Conservation (phyloP, 208 protist genomes). For the Trypanosoma mega region DNA sequence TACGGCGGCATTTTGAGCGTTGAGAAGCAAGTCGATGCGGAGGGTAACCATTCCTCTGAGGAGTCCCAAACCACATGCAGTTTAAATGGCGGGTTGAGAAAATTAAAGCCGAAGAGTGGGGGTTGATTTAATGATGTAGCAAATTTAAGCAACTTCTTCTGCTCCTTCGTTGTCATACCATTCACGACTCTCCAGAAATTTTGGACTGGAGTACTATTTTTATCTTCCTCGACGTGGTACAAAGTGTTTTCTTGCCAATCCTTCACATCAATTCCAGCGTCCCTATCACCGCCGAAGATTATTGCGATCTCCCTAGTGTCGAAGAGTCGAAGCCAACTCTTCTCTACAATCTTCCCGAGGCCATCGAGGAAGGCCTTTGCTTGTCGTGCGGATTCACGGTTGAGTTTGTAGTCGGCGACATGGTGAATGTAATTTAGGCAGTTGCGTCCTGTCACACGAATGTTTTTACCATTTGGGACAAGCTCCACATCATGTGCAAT, state of each 20-base stretch:
- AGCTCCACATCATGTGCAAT: slow-evolving; percentile 77
- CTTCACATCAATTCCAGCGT: slow-evolving; percentile 76
- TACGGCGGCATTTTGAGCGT: slow-evolving; percentile 92
- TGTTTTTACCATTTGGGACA: slow-evolving; percentile 66
- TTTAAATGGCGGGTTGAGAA: slow-evolving; percentile 88
- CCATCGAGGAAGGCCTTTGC: slow-evolving; percentile 82
- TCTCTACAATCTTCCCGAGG: slow-evolving; percentile 64
- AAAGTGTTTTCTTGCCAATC: slow-evolving; percentile 87
- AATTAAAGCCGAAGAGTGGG: slow-evolving; percentile 92
- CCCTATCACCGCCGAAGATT: slow-evolving; percentile 77
- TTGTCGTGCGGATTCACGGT: slow-evolving; percentile 82
- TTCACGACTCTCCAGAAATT: slow-evolving; percentile 91
- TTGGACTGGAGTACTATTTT: slow-evolving; percentile 41
- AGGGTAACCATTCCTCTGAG: slow-evolving; percentile 76
- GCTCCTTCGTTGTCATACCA: slow-evolving; percentile 65
- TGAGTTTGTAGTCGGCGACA: slow-evolving; percentile 92
- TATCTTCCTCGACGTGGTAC: slow-evolving; percentile 76
- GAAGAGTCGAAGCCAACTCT: slow-evolving; percentile 77
- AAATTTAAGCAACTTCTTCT: slow-evolving; percentile 87
- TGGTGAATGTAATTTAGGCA: slow-evolving; percentile 92
- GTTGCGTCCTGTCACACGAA: slow-evolving; percentile 85
- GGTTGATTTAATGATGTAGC: slow-evolving; percentile 78
- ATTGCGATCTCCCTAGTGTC: slow-evolving; percentile 86
- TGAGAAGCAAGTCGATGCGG: slow-evolving; percentile 92
- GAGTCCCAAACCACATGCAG: slow-evolving; percentile 57